Conservation (phyloP, 2,329 filamentous ascomycete species). For the Davidsoniella eucalypti region DNA sequence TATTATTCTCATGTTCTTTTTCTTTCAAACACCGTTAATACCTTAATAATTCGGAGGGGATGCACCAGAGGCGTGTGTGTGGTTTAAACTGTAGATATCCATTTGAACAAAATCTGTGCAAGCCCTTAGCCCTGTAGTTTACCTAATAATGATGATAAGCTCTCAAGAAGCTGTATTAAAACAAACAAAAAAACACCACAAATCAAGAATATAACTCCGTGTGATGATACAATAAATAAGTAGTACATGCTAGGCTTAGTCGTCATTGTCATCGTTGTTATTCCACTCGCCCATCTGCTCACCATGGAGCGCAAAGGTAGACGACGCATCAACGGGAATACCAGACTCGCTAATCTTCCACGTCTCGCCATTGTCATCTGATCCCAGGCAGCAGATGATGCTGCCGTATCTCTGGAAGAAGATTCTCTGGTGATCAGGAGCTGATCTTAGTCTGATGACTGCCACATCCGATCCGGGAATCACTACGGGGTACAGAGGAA, state of each 20-base stretch:
- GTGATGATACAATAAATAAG: too few relatives aligned
- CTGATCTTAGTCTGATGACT: conserved; percentile 7
- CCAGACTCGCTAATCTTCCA: conserved; percentile 11
- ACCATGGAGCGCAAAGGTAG: conserved; percentile 10
- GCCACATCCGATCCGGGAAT: conserved; percentile 12
- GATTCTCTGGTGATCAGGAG: conserved; percentile 9
- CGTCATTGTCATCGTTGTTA: background rate
- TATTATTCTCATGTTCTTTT: too few relatives aligned
- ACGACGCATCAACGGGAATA: conserved; percentile 12
- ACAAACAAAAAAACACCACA: too few relatives aligned
- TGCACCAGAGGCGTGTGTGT: too few relatives aligned
- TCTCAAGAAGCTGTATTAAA: too few relatives aligned
- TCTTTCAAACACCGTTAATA: too few relatives aligned
- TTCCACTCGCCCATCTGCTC: conserved; percentile 13
- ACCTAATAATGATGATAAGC: too few relatives aligned
- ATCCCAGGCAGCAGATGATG: conserved; percentile 10
- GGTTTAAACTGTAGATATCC: too few relatives aligned
- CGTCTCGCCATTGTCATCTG: conserved; percentile 12
- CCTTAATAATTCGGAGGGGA: too few relatives aligned
- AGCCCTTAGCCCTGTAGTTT: too few relatives aligned
- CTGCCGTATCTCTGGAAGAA: conserved; percentile 13
- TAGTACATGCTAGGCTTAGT: background rate
- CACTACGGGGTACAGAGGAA: conserved; percentile 11
- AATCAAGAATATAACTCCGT: background rate
- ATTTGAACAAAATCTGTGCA: too few relatives aligned